Evolutionary conservation across 176 grass and related monocot genomes (phyloP), one percentile per base, ranked within the genome.

Genomic region (Carex cristatella): DNA sequence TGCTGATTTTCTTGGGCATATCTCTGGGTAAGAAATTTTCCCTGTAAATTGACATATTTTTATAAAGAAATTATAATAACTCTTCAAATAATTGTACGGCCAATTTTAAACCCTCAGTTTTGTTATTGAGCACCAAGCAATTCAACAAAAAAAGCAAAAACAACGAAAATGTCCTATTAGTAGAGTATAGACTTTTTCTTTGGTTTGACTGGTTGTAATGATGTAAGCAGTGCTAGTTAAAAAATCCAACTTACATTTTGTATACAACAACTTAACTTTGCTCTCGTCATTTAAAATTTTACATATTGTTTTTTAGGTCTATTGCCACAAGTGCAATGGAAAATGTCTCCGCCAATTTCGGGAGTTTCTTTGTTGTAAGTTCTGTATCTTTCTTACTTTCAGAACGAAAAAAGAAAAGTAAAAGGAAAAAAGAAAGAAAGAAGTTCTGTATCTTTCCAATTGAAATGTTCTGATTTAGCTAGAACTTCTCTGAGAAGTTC

Each of bases 271-370:
- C 19, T 46, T 83, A 32, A 51, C 6, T 8, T 68, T 68, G 2
- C 38, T 67, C 5, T 64, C 9, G 61, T 68, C 49, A 49, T 65
- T 82, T 65, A 31, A 51, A 68, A 55, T 32, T 66, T 56, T 53
- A 10, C 6, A 68, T 69, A 14, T 65, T 76, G 28, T 38, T 70
- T 79, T 61, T 79, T 86, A 97, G 94, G 94, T 90, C 89, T 62
- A 85, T 91, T 85, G 82, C 91, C 51, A 90, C 92, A 75, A 85
- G 86, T 44, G 94, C 91, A 59, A 54, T 83, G 57, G 89, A 90
- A 88, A 97, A 94, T 37, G 89, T 92, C 86, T 97, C 94, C 46
- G 86, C 44, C 80, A 94, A 94, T 72, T 88, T 93, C 63, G 94
- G 91, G 6, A 92, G 86, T 61, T 90, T 87, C 89, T 65, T 97